Conservation (phyloP, 179 eudicot genomes). For the Silene coronaria region DNA sequence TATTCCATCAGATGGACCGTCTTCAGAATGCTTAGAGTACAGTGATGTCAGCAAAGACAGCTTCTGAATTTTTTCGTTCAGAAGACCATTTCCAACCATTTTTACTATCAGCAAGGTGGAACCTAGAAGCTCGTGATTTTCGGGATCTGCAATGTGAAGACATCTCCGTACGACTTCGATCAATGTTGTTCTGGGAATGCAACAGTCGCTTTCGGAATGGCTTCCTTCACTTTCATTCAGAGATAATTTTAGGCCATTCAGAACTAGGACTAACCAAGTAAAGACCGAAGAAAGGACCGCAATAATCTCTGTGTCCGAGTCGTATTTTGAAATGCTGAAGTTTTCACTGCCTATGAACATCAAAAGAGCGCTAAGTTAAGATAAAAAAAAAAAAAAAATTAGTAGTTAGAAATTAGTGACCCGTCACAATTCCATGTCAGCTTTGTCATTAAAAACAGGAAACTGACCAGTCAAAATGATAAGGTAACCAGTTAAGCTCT, state of each 20-base stretch:
- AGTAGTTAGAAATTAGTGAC: no score
- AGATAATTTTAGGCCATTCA: slow-evolving; percentile 37
- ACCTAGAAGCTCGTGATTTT: slow-evolving; percentile 44
- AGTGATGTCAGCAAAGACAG: slow-evolving; percentile 34
- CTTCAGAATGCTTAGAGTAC: slow-evolving; percentile 17
- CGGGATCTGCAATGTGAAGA: slow-evolving; percentile 42
- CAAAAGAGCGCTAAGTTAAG: slow-evolving; percentile 14
- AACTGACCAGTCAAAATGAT: neutral
- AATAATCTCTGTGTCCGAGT: slow-evolving; percentile 31
- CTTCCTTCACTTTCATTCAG: slow-evolving; percentile 22
- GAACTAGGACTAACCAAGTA: slow-evolving; percentile 43
- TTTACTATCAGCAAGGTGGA: slow-evolving; percentile 51
- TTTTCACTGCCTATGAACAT: slow-evolving; percentile 30
- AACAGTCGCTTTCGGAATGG: slow-evolving; percentile 21
- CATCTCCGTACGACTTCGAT: slow-evolving; percentile 49
- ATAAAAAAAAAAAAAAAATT: no score
- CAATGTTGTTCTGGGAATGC: slow-evolving; percentile 38
- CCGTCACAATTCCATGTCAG: no score
- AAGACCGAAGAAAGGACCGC: slow-evolving; percentile 51
- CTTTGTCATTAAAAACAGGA: neutral
- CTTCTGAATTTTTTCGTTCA: slow-evolving; percentile 50
- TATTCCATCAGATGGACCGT: slow-evolving; percentile 14
- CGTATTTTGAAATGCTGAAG: slow-evolving; percentile 30
- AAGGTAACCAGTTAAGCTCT: neutral
- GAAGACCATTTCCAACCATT: slow-evolving; percentile 36